Evolutionary conservation across 768 basidiomycete species (phyloP).

Genomic region (Tricholoma sp.): DNA sequence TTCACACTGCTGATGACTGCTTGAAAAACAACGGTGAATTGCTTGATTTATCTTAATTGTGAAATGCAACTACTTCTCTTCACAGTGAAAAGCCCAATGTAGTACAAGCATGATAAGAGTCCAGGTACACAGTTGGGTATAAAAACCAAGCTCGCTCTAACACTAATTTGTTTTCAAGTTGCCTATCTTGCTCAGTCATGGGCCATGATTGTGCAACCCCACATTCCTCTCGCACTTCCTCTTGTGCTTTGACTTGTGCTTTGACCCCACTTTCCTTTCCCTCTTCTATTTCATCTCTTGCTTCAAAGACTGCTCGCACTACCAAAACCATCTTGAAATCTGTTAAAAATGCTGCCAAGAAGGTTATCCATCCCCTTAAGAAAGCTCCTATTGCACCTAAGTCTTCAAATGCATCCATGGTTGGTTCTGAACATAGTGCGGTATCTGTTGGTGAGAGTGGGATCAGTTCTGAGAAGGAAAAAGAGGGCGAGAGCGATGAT

Average conservation of each 20-base stretch:
- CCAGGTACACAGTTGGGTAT: too few relatives aligned
- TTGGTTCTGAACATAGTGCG: not conserved
- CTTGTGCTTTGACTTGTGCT: not conserved
- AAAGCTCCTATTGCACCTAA: not conserved
- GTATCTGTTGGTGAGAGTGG: not conserved
- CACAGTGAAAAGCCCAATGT: too few relatives aligned
- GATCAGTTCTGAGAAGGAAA: not conserved
- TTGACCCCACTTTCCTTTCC: not conserved
- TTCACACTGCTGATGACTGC: too few relatives aligned
- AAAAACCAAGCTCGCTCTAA: too few relatives aligned
- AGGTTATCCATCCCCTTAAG: not conserved
- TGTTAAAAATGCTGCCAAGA: not conserved
- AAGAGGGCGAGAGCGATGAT: not conserved
- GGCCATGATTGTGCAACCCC: not conserved
- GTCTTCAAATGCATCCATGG: not conserved
- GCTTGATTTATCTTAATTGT: too few relatives aligned
- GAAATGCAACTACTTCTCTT: too few relatives aligned
- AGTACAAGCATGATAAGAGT: too few relatives aligned
- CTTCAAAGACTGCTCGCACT: not conserved
- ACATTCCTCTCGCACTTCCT: not conserved
- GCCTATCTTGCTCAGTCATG: not conserved
- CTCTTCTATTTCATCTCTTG: not conserved
- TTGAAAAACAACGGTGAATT: too few relatives aligned
- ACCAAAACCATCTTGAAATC: not conserved
- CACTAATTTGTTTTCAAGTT: too few relatives aligned